phyloP scores from a whole-genome alignment of 306 rosid genomes.

The Citrullus mucosospermus region DNA sequence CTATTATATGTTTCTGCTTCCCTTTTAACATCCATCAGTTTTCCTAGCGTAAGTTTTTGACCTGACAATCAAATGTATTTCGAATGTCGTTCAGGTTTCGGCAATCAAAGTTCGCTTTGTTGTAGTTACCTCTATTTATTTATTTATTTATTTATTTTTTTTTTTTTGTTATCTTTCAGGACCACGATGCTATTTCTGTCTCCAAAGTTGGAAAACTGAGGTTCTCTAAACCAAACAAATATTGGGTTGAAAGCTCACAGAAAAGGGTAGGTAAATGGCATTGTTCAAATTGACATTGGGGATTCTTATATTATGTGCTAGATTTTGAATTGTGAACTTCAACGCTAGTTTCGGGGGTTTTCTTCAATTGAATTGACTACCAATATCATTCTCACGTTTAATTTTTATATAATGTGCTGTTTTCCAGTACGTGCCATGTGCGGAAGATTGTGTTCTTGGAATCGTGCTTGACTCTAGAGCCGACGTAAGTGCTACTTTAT shows the following conservation, averaged over 20 bases:
- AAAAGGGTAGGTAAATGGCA: conserved; percentile 55
- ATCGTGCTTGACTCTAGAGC: conserved; percentile 71
- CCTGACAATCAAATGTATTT: background rate
- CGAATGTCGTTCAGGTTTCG: background rate
- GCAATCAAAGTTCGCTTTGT: background rate
- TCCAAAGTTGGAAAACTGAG: conserved; percentile 68
- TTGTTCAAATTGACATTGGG: background rate
- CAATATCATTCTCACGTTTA: background rate
- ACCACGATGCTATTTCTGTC: conserved; percentile 57
- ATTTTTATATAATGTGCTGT: background rate
- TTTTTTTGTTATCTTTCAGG: conserved; percentile 21
- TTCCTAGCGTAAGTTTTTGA: background rate
- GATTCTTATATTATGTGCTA: background rate
- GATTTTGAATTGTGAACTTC: background rate
- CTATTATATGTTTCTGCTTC: background rate
- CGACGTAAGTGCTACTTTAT: conserved; percentile 49
- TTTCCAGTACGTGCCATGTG: conserved; percentile 72
- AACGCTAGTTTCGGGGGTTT: background rate
- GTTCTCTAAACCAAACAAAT: conserved; percentile 72
- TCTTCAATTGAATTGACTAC: background rate
- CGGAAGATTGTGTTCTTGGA: conserved; percentile 81
- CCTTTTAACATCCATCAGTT: background rate
- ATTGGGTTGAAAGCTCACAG: conserved; percentile 86
- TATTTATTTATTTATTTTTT: too few relatives aligned
- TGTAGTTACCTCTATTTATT: background rate